phyloP scores from a whole-genome alignment of 805 yeast genomes.

The Wickerhamomyces chambardii region DNA sequence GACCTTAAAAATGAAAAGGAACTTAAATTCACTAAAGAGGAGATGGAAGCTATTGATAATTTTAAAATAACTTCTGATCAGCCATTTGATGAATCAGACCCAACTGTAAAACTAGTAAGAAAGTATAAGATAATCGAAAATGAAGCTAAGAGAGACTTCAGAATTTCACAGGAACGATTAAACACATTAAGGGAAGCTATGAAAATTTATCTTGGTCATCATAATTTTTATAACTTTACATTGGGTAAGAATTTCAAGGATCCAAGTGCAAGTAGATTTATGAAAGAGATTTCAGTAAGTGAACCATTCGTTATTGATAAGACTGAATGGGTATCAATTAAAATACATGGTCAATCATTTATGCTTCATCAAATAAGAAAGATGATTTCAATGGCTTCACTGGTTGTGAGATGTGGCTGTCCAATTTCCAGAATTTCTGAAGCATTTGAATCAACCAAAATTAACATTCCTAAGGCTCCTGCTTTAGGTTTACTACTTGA shows the following conservation, averaged over 20 bases:
- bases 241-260: constrained; percentile 77
- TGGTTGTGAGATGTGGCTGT: constrained; percentile 79
- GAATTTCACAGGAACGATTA: constrained; percentile 57
- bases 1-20: constrained; percentile 30
- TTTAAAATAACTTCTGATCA: constrained; percentile 26
- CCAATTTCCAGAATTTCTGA: constrained; percentile 69
- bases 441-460: constrained; percentile 64
- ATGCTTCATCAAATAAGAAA: constrained; percentile 98
- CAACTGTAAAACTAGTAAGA: constrained; percentile 29
- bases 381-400: constrained; percentile 93
- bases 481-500: constrained; percentile 88
- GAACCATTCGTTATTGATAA: constrained; percentile 89
- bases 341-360: constrained; percentile 96
- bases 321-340: constrained; percentile 93
- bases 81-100: constrained; percentile 29
- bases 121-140: constrained; percentile 57
- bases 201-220: constrained; percentile 72
- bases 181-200: constrained; percentile 58
- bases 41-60: constrained; percentile 16
- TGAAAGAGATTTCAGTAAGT: constrained; percentile 70
- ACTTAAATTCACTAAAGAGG: constrained; percentile 19
- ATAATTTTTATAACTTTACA: constrained; percentile 88
- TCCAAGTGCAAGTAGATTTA: constrained; percentile 75
- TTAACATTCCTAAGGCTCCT: constrained; percentile 96
- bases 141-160: constrained; percentile 54